phyloP scores from a whole-genome alignment of 176 grass and related monocot species.

The Eleusine coracana region DNA sequence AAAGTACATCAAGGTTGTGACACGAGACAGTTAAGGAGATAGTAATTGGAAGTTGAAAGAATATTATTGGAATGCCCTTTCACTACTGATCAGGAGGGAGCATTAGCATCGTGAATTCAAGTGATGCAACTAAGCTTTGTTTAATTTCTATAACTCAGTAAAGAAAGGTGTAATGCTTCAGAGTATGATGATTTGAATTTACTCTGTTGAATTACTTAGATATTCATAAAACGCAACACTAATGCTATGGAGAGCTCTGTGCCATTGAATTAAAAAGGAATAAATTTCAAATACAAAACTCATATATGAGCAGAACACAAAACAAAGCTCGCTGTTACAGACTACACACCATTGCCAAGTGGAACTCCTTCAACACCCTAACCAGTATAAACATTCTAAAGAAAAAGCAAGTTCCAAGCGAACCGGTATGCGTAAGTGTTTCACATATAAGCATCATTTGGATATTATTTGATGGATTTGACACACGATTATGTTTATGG shows the following conservation, averaged over 20 bases:
- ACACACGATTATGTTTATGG: not conserved
- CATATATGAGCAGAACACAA: no score
- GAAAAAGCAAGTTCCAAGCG: slow-evolving; percentile 23
- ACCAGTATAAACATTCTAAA: not conserved
- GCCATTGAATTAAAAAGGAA: no score
- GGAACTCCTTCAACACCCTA: no score
- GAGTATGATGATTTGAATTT: not conserved
- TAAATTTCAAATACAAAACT: no score
- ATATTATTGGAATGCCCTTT: not conserved
- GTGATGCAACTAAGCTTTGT: slow-evolving; percentile 11
- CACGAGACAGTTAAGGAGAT: slow-evolving; percentile 24
- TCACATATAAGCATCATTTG: not conserved
- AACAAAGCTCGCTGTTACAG: no score
- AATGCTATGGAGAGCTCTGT: no score
- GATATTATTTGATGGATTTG: slow-evolving; percentile 20
- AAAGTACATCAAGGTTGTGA: slow-evolving; percentile 18
- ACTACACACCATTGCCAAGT: no score
- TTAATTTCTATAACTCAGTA: slow-evolving; percentile 5
- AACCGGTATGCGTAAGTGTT: not conserved
- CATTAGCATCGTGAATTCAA: not conserved
- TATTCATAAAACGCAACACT: not conserved
- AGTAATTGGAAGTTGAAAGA: slow-evolving; percentile 20
- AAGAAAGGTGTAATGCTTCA: not conserved
- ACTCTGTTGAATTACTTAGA: slow-evolving; percentile 2
- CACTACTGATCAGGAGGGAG: not conserved